phyloP scores from a whole-genome alignment of 164 flowering plant species.

The Magnolia sinica region DNA sequence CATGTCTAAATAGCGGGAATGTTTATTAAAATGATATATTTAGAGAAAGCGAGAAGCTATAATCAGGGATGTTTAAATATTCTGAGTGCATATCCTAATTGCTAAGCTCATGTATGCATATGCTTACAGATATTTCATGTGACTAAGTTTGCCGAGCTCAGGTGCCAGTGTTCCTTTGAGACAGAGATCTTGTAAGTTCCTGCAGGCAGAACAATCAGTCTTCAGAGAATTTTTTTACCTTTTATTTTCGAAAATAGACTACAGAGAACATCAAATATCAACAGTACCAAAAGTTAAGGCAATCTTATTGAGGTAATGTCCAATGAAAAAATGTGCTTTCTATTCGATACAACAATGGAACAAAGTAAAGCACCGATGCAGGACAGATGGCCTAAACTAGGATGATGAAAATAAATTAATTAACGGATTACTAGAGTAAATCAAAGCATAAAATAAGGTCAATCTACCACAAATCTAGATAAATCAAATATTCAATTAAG shows the following conservation, averaged over 20 bases:
- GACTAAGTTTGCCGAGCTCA: slow-evolving; percentile 54
- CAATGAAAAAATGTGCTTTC: background rate
- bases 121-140: slow-evolving; percentile 70
- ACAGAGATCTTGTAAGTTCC: slow-evolving; percentile 71
- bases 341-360: background rate
- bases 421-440: no score
- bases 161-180: slow-evolving; percentile 68
- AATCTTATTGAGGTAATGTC: background rate
- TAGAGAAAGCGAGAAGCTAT: background rate
- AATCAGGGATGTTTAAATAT: background rate
- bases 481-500: no score
- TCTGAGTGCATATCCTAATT: background rate
- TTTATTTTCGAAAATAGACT: background rate
- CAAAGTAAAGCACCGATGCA: no score
- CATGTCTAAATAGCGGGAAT: background rate
- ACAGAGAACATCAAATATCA: slow-evolving; percentile 13
- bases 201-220: slow-evolving; percentile 21
- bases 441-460: no score
- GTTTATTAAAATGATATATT: background rate
- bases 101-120: background rate
- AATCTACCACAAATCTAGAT: no score
- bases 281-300: background rate
- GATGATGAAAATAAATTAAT: no score
- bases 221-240: background rate
- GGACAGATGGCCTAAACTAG: no score